Percentiles rank a stretch among this genome's conserved stretches.
phyloP scores from a whole-genome alignment of 2,329 filamentous ascomycete genomes.

The Fusarium concolor region DNA sequence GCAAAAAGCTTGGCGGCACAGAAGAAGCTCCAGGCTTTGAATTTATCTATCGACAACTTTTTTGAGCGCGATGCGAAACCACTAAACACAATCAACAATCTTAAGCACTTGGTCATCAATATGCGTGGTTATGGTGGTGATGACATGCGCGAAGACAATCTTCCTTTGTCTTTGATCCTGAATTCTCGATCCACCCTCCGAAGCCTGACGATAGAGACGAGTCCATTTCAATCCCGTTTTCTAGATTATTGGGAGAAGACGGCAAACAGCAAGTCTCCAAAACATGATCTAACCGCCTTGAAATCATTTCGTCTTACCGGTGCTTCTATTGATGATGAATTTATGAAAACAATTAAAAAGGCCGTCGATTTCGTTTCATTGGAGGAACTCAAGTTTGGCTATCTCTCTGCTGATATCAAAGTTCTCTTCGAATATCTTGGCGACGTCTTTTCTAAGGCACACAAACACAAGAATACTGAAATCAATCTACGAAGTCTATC shows the following conservation, averaged over 20 bases:
- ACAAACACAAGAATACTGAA: not conserved
- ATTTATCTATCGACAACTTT: not conserved
- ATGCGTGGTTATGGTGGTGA: not conserved
- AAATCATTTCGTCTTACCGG: constrained; percentile 20
- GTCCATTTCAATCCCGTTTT: not conserved
- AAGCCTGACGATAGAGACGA: not conserved
- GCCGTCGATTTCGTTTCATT: constrained; percentile 28
- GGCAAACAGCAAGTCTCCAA: too few species aligned
- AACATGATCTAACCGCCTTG: not conserved
- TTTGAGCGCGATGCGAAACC: not conserved
- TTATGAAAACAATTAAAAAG: not conserved
- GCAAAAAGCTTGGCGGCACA: constrained; percentile 17
- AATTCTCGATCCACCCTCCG: constrained; percentile 36
- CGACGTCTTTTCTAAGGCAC: not conserved
- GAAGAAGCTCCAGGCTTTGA: constrained; percentile 26
- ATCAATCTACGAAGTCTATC: constrained; percentile 15
- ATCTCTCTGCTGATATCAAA: not conserved
- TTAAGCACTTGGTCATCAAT: constrained; percentile 25
- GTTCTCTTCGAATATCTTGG: constrained; percentile 7
- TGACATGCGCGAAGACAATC: not conserved
- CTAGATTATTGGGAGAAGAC: not conserved
- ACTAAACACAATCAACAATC: constrained; percentile 20
- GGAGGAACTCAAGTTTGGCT: not conserved
- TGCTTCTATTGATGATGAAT: not conserved
- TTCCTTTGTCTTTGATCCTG: not conserved